A percentile compares a stretch with the other conserved stretches of the same genome.
Evolutionary conservation across 176 grass and related monocot genomes (phyloP).

Genomic region (Neostapfia colusana): DNA sequence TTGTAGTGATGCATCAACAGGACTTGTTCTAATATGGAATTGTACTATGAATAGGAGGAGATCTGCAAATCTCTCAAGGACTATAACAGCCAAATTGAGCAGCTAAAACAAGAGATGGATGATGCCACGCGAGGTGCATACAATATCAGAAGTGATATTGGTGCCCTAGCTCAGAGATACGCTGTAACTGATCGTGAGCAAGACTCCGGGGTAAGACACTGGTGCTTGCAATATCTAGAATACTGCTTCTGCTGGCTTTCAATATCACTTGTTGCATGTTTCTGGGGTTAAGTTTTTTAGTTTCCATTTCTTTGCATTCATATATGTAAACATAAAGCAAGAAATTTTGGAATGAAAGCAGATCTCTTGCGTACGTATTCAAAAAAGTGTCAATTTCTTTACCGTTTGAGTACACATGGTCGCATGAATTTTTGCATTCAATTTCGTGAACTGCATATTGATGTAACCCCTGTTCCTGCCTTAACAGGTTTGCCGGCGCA

Average conservation of each 20-base stretch:
- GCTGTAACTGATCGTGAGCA: conserved; percentile 82
- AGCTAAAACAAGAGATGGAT: conserved; percentile 93
- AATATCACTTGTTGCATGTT: not conserved
- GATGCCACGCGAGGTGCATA: conserved; percentile 93
- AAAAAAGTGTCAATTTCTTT: not conserved
- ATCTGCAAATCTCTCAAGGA: conserved; percentile 99
- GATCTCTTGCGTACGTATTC: too few species aligned
- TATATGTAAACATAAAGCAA: not conserved
- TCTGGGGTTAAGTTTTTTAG: not conserved
- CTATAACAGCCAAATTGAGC: conserved; percentile 95
- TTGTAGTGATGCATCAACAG: too few species aligned
- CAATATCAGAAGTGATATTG: conserved; percentile 92
- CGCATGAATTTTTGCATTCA: not conserved
- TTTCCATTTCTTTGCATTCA: not conserved
- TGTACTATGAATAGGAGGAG: conserved; percentile 65
- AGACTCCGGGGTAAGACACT: conserved; percentile 73
- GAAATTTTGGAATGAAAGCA: not conserved
- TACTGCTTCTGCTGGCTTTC: not conserved
- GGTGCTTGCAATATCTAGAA: too few species aligned
- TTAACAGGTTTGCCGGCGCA: too few species aligned
- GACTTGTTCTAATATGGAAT: conserved; percentile 17
- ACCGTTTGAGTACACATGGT: conserved; percentile 4
- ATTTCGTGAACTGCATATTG: not conserved
- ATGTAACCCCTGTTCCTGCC: conserved; percentile 14
- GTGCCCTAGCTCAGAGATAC: conserved; percentile 88